These are phyloP conservation scores for Clonostachys rhizophaga DNA, from an alignment of 2,329 filamentous ascomycete genomes.

Conservation along the genomic window DNA sequence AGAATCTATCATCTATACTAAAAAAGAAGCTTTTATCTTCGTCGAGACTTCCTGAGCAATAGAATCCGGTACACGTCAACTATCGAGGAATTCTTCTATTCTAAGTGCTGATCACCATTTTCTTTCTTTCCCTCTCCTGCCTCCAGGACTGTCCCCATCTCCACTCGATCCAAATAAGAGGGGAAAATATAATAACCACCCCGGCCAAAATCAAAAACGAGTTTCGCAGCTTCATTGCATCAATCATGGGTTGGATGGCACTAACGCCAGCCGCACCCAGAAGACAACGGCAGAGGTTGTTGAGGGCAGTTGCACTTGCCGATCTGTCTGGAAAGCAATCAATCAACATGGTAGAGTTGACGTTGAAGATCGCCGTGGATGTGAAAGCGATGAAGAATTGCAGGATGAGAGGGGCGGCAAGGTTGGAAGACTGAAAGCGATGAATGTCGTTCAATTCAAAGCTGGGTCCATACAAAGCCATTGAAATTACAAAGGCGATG, in stretches of 20 bases:
- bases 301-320: constrained; percentile 23
- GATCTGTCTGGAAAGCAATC: constrained; percentile 21
- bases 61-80: too few relatives aligned
- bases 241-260: constrained; percentile 6
- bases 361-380: constrained; percentile 27
- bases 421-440: constrained; percentile 4
- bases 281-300: constrained; percentile 22
- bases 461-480: constrained; percentile 23
- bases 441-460: constrained; percentile 7
- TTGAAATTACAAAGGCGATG: constrained; percentile 24
- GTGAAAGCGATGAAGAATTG: constrained; percentile 27
- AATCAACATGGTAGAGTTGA: constrained; percentile 23
- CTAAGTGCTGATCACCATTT: too few relatives aligned
- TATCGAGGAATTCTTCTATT: too few relatives aligned
- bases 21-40: too few relatives aligned
- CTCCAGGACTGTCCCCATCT: constrained; percentile 2
- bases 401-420: constrained; percentile 16
- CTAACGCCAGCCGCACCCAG: constrained; percentile 18
- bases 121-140: neutral
- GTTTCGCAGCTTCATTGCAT: neutral
- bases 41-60: too few relatives aligned
- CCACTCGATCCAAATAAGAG: constrained; percentile 3
- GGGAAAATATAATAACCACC: neutral
- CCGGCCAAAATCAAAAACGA: constrained; percentile 1
- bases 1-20: too few relatives aligned